A percentile compares a stretch with the other conserved stretches of the same genome.
These are phyloP conservation scores for Westerdykella aurantiaca DNA, from an alignment of 2,329 filamentous ascomycete species.

Conservation along the genomic window DNA sequence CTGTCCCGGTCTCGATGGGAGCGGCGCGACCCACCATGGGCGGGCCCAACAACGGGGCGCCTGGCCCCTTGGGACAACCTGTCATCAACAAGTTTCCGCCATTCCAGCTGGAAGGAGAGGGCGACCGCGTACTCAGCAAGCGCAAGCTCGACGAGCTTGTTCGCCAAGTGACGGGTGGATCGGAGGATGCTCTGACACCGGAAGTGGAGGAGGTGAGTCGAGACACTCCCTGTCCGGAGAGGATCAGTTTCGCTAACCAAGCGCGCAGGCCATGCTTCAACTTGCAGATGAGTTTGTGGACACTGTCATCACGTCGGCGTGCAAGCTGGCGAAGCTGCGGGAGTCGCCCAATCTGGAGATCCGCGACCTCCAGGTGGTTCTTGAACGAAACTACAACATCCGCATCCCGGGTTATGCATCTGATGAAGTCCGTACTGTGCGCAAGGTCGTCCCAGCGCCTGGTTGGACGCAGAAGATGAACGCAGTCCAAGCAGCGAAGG, in stretches of 20 bases:
- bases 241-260: constrained; percentile 5
- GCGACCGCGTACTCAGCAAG: constrained; percentile 91
- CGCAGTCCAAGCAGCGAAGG: constrained; percentile 90
- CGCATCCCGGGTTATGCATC: constrained; percentile 89
- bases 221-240: background rate
- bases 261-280: constrained; percentile 67
- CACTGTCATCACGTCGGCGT: constrained; percentile 78
- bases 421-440: constrained; percentile 88
- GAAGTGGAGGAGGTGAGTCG: constrained; percentile 86
- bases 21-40: constrained; percentile 75
- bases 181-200: constrained; percentile 73
- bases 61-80: constrained; percentile 82
- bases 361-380: constrained; percentile 53
- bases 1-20: constrained; percentile 68
- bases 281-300: constrained; percentile 95
- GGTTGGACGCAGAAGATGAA: constrained; percentile 97
- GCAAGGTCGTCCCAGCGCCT: constrained; percentile 81
- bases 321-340: constrained; percentile 86
- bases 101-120: constrained; percentile 85
- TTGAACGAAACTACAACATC: constrained; percentile 63
- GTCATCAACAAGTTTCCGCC: constrained; percentile 74
- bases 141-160: constrained; percentile 96
- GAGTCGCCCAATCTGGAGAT: constrained; percentile 85
- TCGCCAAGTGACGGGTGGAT: constrained; percentile 82
- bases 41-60: constrained; percentile 66